Percentiles rank a stretch among this genome's conserved stretches.
Conservation (phyloP, 768 basidiomycete species). For the Pleurotus salmoneostramineus region DNA sequence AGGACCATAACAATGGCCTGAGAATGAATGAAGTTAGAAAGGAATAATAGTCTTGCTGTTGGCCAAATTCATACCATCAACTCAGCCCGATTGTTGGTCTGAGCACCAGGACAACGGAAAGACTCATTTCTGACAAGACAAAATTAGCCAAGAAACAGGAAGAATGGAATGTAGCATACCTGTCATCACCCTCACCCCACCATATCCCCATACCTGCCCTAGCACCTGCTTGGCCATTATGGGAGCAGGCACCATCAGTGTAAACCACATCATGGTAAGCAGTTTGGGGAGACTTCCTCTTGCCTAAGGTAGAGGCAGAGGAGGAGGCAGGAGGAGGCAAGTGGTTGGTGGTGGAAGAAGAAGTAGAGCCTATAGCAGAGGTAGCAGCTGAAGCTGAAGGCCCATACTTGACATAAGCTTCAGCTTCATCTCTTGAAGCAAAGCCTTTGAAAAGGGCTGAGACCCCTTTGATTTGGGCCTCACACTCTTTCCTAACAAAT, state of each 20-base stretch:
- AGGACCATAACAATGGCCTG: constrained; percentile 84
- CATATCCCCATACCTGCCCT: constrained; percentile 86
- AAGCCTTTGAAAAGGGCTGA: constrained; percentile 72
- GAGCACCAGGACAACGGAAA: constrained; percentile 78
- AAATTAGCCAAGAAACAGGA: neutral
- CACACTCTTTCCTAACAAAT: constrained; percentile 64
- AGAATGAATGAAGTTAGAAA: neutral
- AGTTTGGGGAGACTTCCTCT: constrained; percentile 21
- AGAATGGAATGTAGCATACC: constrained; percentile 31
- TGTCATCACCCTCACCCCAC: constrained; percentile 70
- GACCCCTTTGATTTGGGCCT: constrained; percentile 64
- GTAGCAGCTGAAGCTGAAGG: neutral
- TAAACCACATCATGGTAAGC: constrained; percentile 51
- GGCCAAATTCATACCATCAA: constrained; percentile 54
- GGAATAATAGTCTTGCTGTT: neutral
- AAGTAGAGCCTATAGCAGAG: neutral
- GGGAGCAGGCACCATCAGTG: constrained; percentile 83
- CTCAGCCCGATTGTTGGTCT: constrained; percentile 89
- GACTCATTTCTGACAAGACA: constrained; percentile 59
- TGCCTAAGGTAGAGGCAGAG: constrained; percentile 17
- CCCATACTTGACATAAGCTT: constrained; percentile 40
- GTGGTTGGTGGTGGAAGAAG: neutral
- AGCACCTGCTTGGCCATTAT: constrained; percentile 68
- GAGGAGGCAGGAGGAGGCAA: too few relatives aligned
- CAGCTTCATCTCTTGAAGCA: constrained; percentile 47